Conservation (phyloP, 495 filamentous ascomycete genomes). For the Penicillium salamii region DNA sequence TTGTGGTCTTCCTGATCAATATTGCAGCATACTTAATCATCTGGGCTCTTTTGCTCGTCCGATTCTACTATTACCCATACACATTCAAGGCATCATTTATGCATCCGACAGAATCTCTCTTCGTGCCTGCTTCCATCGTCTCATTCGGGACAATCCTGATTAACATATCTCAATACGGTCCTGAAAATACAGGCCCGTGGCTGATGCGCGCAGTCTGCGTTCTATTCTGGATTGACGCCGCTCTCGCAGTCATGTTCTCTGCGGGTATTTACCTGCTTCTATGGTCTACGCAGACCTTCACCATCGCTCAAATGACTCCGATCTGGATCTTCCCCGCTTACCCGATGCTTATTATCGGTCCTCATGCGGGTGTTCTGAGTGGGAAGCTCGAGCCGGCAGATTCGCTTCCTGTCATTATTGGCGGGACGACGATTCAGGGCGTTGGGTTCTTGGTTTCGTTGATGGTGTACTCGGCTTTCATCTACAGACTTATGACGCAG, state of each 20-base stretch:
- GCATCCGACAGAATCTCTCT: slow-evolving; percentile 78
- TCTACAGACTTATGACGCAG: slow-evolving; percentile 89
- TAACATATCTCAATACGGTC: slow-evolving; percentile 77
- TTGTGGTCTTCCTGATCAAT: slow-evolving; percentile 74
- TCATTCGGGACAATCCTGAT: slow-evolving; percentile 73
- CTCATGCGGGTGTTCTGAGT: slow-evolving; percentile 68
- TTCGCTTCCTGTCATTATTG: slow-evolving; percentile 64
- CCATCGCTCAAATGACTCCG: slow-evolving; percentile 83
- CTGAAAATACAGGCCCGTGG: slow-evolving; percentile 65
- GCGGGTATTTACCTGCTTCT: slow-evolving; percentile 71
- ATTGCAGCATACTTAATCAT: slow-evolving; percentile 70
- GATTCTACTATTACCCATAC: slow-evolving; percentile 69
- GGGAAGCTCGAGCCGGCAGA: slow-evolving; percentile 39
- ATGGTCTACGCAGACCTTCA: slow-evolving; percentile 73
- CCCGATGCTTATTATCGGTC: slow-evolving; percentile 75
- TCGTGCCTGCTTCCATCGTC: slow-evolving; percentile 71
- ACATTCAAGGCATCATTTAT: slow-evolving; percentile 70
- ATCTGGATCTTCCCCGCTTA: slow-evolving; percentile 93
- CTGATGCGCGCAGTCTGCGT: slow-evolving; percentile 58
- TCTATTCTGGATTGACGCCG: slow-evolving; percentile 73
- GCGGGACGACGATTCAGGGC: slow-evolving; percentile 72
- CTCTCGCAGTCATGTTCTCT: slow-evolving; percentile 59
- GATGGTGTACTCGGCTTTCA: slow-evolving; percentile 83
- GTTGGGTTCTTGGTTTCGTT: slow-evolving; percentile 81
- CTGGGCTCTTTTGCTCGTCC: slow-evolving; percentile 59